Percentiles rank a stretch among this genome's conserved stretches.
These are phyloP conservation scores for Debaryomyces nepalensis DNA, from an alignment of 1,139 yeast species.

Conservation along the genomic window DNA sequence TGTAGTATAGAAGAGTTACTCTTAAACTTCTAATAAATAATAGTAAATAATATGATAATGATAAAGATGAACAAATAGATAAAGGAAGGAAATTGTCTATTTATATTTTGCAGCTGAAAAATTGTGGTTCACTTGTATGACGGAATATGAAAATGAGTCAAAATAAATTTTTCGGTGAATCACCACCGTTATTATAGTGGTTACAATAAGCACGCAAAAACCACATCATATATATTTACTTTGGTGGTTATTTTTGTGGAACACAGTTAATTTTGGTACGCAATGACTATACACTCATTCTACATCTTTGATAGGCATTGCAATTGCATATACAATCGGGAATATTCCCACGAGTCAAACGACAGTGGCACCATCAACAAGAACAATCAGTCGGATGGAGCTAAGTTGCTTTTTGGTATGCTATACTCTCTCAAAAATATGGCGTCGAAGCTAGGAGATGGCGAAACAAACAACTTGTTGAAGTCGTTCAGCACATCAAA, in stretches of 20 bases:
- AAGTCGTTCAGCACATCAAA: constrained; percentile 71
- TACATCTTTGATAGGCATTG: constrained; percentile 92
- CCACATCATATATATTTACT: constrained; percentile 11
- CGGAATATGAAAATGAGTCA: constrained; percentile 11
- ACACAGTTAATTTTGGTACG: neutral
- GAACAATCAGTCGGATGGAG: constrained; percentile 63
- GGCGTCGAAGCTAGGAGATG: constrained; percentile 62
- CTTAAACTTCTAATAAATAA: neutral
- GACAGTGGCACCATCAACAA: constrained; percentile 56
- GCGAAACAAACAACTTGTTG: constrained; percentile 48
- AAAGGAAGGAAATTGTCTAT: neutral
- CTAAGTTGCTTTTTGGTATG: constrained; percentile 87
- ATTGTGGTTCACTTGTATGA: constrained; percentile 10
- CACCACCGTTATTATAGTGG: constrained; percentile 11
- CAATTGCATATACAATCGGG: constrained; percentile 73
- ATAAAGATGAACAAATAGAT: neutral
- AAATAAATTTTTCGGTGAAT: constrained; percentile 5
- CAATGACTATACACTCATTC: constrained; percentile 65
- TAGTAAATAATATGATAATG: neutral
- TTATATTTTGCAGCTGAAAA: constrained; percentile 12
- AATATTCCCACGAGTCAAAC: constrained; percentile 44
- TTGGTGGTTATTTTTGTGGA: constrained; percentile 10
- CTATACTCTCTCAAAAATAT: constrained; percentile 79
- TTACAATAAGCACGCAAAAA: constrained; percentile 9
- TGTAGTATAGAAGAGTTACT: neutral